These are phyloP conservation scores for Leishmania braziliensis DNA, from an alignment of 208 protist species.

Conservation along the genomic window DNA sequence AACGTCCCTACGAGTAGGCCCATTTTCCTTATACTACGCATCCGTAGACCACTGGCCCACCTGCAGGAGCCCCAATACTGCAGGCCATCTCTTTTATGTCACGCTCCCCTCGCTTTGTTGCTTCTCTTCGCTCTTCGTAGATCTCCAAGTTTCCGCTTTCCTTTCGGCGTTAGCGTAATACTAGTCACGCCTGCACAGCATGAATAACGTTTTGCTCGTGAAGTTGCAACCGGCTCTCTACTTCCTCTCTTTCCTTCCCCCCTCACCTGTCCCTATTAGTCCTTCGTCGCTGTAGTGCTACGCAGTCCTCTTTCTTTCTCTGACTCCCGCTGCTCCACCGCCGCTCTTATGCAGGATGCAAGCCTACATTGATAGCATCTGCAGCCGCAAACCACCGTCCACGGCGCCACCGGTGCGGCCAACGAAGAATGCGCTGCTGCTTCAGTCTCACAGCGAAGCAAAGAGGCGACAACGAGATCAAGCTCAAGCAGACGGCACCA, in stretches of 20 bases:
- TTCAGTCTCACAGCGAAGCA: conserved; percentile 11
- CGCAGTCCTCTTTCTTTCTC: background rate
- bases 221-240: background rate
- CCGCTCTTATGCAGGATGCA: conserved; percentile 8
- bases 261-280: background rate
- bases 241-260: background rate
- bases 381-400: conserved; percentile 17
- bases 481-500: background rate
- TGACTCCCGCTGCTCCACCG: background rate
- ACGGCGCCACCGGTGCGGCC: conserved; percentile 18
- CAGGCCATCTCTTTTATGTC: background rate
- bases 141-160: background rate
- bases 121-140: background rate
- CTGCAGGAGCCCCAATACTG: background rate
- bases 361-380: conserved; percentile 38
- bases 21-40: background rate
- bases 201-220: too few relatives aligned
- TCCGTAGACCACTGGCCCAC: background rate
- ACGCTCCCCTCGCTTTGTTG: background rate
- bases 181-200: too few relatives aligned
- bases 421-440: conserved; percentile 23
- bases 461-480: background rate
- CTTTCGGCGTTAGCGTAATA: background rate
- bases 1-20: background rate
- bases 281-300: background rate